Base-by-base conservation (phyloP, 768 basidiomycete genomes). In the Floccularia luteovirens region DNA sequence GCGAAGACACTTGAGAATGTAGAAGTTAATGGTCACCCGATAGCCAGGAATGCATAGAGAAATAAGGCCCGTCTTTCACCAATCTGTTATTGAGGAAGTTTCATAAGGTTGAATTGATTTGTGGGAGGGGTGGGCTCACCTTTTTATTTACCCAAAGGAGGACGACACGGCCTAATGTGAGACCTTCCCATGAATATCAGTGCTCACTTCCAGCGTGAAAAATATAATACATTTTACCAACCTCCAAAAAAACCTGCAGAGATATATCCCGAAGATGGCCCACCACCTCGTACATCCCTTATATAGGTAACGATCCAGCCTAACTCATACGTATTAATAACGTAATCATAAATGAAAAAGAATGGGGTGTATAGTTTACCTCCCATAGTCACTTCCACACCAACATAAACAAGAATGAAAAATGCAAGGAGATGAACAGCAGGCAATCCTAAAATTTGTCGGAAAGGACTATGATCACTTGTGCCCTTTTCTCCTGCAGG, bases 291-390 rank as follows among this genome's bases (percentile, higher is more conserved):
- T 12, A 61, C 59, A 19, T 61, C 47, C 32, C 56, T 59, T 31
- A 67, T 62, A 45, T 69, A 85, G 0, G 82, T 80, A 6, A 82
- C 80, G 25, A 81, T 82, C 82, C 82, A 86, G 2, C 82, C 80
- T 77, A 34, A 24, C 32, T 3, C 3, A 21, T 38, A 21, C 14
- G 23, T 25, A 11, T 3, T 38, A 41, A 24, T 10, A 8, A 28
- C 27, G 6, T 2, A 5, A 19, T 21, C n/a, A 21, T 10, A 11
- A 36, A n/a, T 4, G 2, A 12, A 10, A 12, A 4, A 39, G 28
- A 39, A 41, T 19, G 6, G 23, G 31, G 21, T 12, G 14, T 24
- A 23, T 17, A 24, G 19, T 51, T 23, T 31, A 68, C 72, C 72
- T 43, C 72, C 73, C 37, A 71, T 67, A 0, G 71, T 75, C 0